Conservation (phyloP, 768 basidiomycete species). For the Cystobasidium onofrii region DNA sequence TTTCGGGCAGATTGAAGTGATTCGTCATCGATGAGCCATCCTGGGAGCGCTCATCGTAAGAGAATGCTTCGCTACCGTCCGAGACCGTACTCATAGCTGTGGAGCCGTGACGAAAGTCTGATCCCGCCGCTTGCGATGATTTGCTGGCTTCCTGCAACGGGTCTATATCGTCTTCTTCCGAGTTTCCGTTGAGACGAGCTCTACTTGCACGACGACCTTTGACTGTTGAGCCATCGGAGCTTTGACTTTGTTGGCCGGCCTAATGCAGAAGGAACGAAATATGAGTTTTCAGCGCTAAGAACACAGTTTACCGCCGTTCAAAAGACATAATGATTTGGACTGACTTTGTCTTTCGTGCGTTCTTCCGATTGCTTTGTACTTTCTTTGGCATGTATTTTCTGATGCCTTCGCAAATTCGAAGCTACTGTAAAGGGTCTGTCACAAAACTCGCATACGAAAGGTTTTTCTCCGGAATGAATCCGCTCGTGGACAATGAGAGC, state of each 20-base stretch:
- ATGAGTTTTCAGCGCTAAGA: not conserved
- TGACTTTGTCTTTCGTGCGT: not conserved
- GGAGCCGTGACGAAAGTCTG: too few relatives aligned
- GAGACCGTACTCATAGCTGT: not conserved
- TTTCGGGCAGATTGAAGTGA: not conserved
- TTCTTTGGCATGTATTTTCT: conserved; percentile 25
- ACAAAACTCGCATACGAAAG: conserved; percentile 22
- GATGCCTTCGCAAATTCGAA: conserved; percentile 24
- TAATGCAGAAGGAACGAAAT: not conserved
- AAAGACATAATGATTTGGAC: not conserved
- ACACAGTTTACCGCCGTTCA: too few relatives aligned
- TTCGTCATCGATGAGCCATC: not conserved
- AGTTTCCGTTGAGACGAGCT: not conserved
- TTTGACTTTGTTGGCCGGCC: not conserved
- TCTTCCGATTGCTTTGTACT: not conserved
- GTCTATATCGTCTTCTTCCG: too few relatives aligned
- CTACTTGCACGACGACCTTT: not conserved
- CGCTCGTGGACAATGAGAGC: conserved; percentile 27
- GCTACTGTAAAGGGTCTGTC: conserved; percentile 15
- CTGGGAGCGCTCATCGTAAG: not conserved
- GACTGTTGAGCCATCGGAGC: not conserved
- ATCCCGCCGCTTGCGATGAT: too few relatives aligned
- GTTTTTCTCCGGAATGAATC: conserved; percentile 28
- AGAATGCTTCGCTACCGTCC: not conserved
- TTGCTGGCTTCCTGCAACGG: too few relatives aligned